Percentiles rank a stretch among this genome's conserved stretches.
phyloP scores from a whole-genome alignment of 805 yeast species.

The Nematodospora valgi region DNA sequence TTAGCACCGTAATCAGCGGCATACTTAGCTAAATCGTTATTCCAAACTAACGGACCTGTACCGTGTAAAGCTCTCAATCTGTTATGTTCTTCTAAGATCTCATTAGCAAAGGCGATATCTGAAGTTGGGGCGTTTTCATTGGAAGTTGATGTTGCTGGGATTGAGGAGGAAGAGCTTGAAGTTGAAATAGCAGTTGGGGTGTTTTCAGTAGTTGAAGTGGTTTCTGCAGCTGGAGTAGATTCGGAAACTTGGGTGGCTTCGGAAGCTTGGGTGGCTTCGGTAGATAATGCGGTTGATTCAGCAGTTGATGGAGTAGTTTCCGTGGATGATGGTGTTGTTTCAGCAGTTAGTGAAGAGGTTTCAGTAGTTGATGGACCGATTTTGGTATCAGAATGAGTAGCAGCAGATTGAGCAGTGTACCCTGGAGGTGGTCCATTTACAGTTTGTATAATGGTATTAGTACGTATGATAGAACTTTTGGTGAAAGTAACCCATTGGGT shows the following conservation, averaged over 20 bases:
- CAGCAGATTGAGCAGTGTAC: slow-evolving; percentile 2
- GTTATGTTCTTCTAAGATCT: slow-evolving; percentile 35
- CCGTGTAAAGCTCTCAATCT: slow-evolving; percentile 34
- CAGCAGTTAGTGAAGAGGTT: slow-evolving; percentile 7
- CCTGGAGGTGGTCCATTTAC: slow-evolving; percentile 20
- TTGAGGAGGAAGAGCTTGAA: slow-evolving; percentile 6
- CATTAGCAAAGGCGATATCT: slow-evolving; percentile 20
- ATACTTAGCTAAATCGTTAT: slow-evolving; percentile 27
- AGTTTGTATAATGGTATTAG: slow-evolving; percentile 14
- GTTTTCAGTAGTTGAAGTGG: slow-evolving; percentile 7
- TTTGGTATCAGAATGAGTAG: slow-evolving; percentile 10
- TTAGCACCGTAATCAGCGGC: slow-evolving; percentile 50
- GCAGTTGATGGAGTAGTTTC: not conserved
- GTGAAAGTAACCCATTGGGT: slow-evolving; percentile 22
- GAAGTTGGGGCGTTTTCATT: slow-evolving; percentile 10
- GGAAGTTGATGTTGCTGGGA: slow-evolving; percentile 11
- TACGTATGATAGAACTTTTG: slow-evolving; percentile 12
- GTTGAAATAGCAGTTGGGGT: slow-evolving; percentile 8
- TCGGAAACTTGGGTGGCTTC: not conserved
- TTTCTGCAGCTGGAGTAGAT: slow-evolving; percentile 7
- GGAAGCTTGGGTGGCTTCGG: not conserved
- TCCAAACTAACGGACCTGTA: slow-evolving; percentile 31
- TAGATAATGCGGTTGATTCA: not conserved
- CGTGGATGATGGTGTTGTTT: not conserved
- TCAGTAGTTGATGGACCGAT: slow-evolving; percentile 11